A percentile compares a stretch with the other conserved stretches of the same genome.
Conservation (phyloP, 169 alveolate species). For the Plasmodium inui region DNA sequence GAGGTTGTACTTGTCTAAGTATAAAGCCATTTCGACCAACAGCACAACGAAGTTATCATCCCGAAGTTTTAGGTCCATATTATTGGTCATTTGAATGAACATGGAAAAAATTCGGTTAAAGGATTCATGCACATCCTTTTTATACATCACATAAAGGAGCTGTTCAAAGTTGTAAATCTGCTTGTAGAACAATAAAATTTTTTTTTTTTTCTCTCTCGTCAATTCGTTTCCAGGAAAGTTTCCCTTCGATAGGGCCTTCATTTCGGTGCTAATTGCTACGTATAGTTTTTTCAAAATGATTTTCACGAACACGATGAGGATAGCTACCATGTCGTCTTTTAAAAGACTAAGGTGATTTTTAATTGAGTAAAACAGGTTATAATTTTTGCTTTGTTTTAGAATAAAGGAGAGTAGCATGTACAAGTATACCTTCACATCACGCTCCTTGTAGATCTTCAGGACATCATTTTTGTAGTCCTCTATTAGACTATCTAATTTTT, state of each 20-base stretch:
- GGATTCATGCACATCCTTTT: slow-evolving; percentile 35
- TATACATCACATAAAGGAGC: slow-evolving; percentile 21
- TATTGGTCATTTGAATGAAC: background rate
- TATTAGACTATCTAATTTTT: background rate
- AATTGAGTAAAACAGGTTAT: slow-evolving; percentile 33
- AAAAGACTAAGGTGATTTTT: slow-evolving; percentile 37
- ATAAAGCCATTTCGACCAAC: slow-evolving; percentile 63
- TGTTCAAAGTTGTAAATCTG: slow-evolving; percentile 67
- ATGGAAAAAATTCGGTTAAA: slow-evolving; percentile 26
- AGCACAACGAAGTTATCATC: slow-evolving; percentile 46
- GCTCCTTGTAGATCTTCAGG: background rate
- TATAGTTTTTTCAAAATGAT: slow-evolving; percentile 20
- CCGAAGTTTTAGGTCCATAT: background rate
- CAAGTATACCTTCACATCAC: slow-evolving; percentile 4
- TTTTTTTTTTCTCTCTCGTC: slow-evolving; percentile 3
- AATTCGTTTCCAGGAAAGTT: background rate
- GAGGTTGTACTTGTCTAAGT: slow-evolving; percentile 17
- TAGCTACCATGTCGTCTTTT: slow-evolving; percentile 39
- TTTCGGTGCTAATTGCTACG: background rate
- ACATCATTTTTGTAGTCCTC: slow-evolving; percentile 13
- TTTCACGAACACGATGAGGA: slow-evolving; percentile 32
- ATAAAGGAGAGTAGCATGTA: slow-evolving; percentile 28
- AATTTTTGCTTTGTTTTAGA: slow-evolving; percentile 33
- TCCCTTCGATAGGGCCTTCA: background rate
- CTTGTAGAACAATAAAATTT: slow-evolving; percentile 8